Evolutionary conservation across 1,284 basidiomycete genomes (phyloP), one percentile per base, ranked within the genome.

Genomic region (Ustilago trichophora): DNA sequence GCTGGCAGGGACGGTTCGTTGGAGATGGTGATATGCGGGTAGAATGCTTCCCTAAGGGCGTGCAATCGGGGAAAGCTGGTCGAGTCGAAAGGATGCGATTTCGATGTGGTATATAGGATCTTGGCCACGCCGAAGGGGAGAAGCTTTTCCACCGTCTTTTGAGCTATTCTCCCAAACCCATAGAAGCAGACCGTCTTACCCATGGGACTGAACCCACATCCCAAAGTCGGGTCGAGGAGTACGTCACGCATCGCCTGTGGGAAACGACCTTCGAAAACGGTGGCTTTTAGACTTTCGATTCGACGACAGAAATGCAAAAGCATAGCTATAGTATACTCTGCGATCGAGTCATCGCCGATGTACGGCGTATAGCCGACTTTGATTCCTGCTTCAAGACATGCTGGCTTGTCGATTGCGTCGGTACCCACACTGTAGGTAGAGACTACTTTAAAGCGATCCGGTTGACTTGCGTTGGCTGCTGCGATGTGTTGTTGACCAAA

Each of bases 291-390:
- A 12, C 13, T 13, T 2, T 16, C 44, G n/a, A 63, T 15, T 8
- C 48, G 22, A 6, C 59, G 41, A 27, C 38, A 55, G 26, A 45
- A 49, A 18, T 50, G 37, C 16, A 63, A 25, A 6, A 63, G 52
- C 59, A 63, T 63, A 3, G 52, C 52, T 3, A 63, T 50, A 3
- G 59, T 63, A 26, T 63, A 63, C 25, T 63, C 52, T 19, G 59
- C 59, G 2, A 63, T 40, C 12, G 38, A 21, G 22, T 55, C 37
- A 24, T 63, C 59, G 8, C 47, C 38, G 12, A 63, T 34, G 21
- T 47, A 63, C 15, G 59, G 59, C 1, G 59, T 63, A 11, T 56
- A 56, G 10, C 59, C 53, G 15, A 63, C 48, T 19, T 34, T 42
- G 27, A 63, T 55, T 7, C 52, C 52, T 9, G 59, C 59, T n/a